A percentile compares a stretch with the other conserved stretches of the same genome.
Conservation (phyloP, 805 yeast genomes). For the Torulaspora delbrueckii region DNA sequence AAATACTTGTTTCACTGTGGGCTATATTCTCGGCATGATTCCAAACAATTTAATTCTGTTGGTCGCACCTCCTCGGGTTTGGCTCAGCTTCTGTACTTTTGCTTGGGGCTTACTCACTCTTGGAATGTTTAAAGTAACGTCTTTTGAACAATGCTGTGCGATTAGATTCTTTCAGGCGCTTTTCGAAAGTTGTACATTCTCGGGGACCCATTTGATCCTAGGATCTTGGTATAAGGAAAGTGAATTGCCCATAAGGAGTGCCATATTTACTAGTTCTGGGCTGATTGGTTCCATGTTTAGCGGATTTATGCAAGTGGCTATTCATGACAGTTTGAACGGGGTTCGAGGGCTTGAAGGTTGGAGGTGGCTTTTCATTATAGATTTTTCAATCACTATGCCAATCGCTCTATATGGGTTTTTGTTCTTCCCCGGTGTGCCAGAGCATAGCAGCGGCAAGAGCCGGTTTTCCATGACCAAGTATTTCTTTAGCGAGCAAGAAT, state of each 20-base stretch:
- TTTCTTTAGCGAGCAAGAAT: constrained; percentile 41
- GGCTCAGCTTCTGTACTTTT: constrained; percentile 51
- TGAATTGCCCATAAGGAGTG: constrained; percentile 48
- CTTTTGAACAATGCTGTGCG: constrained; percentile 48
- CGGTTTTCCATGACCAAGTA: constrained; percentile 28
- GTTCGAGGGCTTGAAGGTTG: constrained; percentile 52
- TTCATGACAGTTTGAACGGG: constrained; percentile 44
- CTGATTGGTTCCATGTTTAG: constrained; percentile 51
- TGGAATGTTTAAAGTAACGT: constrained; percentile 45
- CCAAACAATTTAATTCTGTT: constrained; percentile 55
- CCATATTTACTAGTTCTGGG: constrained; percentile 52
- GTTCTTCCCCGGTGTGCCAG: constrained; percentile 57
- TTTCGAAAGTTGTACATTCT: constrained; percentile 54
- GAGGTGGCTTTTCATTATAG: constrained; percentile 66
- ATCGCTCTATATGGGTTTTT: constrained; percentile 52
- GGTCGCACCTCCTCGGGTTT: constrained; percentile 50
- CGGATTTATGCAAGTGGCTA: constrained; percentile 55
- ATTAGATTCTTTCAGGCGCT: constrained; percentile 57
- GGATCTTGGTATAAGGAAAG: constrained; percentile 50
- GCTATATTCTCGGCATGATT: constrained; percentile 56
- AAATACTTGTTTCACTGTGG: constrained; percentile 54
- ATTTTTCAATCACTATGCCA: constrained; percentile 54
- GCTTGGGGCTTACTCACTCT: constrained; percentile 55
- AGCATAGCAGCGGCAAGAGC: constrained; percentile 21
- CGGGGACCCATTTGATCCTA: constrained; percentile 50